phyloP scores from a whole-genome alignment of 345 rosid species.

The Eucalyptus rudis region DNA sequence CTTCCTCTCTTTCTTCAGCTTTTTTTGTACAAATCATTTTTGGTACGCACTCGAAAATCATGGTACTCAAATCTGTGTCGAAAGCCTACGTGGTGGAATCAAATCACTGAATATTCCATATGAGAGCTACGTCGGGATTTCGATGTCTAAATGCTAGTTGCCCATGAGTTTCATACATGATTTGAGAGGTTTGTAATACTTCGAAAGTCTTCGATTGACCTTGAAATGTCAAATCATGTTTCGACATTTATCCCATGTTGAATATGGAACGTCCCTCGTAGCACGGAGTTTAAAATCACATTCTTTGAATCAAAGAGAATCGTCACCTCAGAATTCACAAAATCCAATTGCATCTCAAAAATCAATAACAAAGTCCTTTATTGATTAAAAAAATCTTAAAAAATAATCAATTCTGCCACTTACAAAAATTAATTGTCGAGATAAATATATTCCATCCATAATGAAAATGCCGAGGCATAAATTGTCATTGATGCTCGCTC shows the following conservation, averaged over 20 bases:
- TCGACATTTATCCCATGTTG: accelerated
- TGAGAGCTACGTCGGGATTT: accelerated
- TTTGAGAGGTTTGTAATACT: too few relatives aligned
- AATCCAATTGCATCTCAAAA: too few relatives aligned
- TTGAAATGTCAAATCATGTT: neutral
- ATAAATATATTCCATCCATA: too few relatives aligned
- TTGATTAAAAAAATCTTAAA: accelerated
- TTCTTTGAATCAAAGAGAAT: too few relatives aligned
- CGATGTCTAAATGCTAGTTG: accelerated
- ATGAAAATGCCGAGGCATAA: too few relatives aligned
- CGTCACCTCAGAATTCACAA: accelerated
- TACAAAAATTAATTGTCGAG: too few relatives aligned
- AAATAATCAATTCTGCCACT: accelerated
- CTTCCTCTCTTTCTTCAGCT: neutral
- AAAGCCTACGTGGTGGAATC: neutral
- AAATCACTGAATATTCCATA: neutral
- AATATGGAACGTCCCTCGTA: neutral
- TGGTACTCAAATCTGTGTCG: neutral
- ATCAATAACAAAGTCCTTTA: too few relatives aligned
- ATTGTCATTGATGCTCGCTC: neutral
- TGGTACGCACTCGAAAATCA: accelerated
- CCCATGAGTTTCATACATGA: neutral
- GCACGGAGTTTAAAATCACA: too few relatives aligned
- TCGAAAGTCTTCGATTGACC: neutral
- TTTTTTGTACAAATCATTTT: neutral